phyloP scores from a whole-genome alignment of 768 basidiomycete genomes.

The Termitomyces sp. region DNA sequence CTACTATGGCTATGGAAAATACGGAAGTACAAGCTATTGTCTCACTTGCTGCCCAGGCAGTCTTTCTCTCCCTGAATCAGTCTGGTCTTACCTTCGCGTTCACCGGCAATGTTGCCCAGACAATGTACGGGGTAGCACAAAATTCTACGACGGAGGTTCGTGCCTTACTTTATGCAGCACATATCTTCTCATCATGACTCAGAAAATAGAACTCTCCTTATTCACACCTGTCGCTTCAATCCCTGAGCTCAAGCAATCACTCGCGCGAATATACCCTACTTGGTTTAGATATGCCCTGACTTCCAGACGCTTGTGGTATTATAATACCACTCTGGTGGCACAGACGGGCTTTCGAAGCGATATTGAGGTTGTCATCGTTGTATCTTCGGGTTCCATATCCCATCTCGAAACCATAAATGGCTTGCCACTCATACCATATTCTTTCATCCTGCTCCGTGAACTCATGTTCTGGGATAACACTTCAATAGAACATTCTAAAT shows the following conservation, averaged over 20 bases:
- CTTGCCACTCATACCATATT: slow-evolving; percentile 10
- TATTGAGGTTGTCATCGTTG: slow-evolving; percentile 3
- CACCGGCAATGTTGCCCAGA: neutral
- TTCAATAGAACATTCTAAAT: neutral
- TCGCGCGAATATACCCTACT: neutral
- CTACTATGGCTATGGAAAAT: neutral
- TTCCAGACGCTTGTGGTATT: neutral
- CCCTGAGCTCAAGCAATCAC: slow-evolving; percentile 1
- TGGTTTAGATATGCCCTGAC: neutral
- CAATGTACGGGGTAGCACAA: neutral
- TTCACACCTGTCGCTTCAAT: neutral
- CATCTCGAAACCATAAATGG: neutral
- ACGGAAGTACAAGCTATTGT: neutral
- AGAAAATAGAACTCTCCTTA: neutral
- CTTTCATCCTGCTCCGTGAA: slow-evolving; percentile 11
- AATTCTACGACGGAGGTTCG: neutral
- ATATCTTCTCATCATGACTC: neutral
- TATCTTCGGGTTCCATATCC: neutral
- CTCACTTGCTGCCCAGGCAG: neutral
- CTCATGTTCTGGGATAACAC: slow-evolving; percentile 11
- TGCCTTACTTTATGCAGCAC: neutral
- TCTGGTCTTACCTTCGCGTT: neutral
- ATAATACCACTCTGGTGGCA: neutral
- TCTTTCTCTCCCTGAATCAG: neutral
- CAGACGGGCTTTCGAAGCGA: neutral